Evolutionary conservation across 306 rosid genomes (phyloP).

Genomic region (Urtica urens): DNA sequence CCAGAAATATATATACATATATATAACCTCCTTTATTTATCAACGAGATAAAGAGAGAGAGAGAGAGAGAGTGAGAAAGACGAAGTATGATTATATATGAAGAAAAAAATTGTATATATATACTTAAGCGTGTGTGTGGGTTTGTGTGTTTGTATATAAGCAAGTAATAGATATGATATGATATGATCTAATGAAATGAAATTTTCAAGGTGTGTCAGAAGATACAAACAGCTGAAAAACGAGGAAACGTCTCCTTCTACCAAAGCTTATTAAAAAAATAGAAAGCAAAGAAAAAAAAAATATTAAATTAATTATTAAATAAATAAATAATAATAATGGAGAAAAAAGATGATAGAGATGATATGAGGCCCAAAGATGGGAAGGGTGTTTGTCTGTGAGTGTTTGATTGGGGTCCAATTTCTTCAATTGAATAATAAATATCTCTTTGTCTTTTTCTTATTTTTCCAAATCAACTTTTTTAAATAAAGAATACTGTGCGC

Average conservation of each 20-base stretch:
- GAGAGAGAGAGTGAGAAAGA: slow-evolving; percentile 13
- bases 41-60: slow-evolving; percentile 16
- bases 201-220: slow-evolving; percentile 38
- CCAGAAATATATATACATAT: too few relatives aligned
- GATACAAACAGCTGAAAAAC: slow-evolving; percentile 55
- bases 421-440: slow-evolving; percentile 58
- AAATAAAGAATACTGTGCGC: not conserved
- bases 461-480: not conserved
- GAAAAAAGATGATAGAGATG: slow-evolving; percentile 30
- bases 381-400: not conserved
- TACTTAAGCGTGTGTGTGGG: slow-evolving; percentile 3
- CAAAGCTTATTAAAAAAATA: slow-evolving; percentile 27
- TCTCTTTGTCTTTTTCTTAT: slow-evolving; percentile 89
- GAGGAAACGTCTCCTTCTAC: slow-evolving; percentile 88
- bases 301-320: not conserved
- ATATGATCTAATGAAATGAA: slow-evolving; percentile 14
- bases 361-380: slow-evolving; percentile 17
- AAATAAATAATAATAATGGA: not conserved
- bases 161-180: not conserved
- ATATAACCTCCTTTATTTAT: too few relatives aligned
- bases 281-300: not conserved
- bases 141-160: not conserved
- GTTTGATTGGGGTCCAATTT: slow-evolving; percentile 31
- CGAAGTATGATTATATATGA: slow-evolving; percentile 18
- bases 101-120: slow-evolving; percentile 12